Base-by-base conservation (phyloP, 1,139 yeast species). In the Suhomyces terraborum region DNA sequence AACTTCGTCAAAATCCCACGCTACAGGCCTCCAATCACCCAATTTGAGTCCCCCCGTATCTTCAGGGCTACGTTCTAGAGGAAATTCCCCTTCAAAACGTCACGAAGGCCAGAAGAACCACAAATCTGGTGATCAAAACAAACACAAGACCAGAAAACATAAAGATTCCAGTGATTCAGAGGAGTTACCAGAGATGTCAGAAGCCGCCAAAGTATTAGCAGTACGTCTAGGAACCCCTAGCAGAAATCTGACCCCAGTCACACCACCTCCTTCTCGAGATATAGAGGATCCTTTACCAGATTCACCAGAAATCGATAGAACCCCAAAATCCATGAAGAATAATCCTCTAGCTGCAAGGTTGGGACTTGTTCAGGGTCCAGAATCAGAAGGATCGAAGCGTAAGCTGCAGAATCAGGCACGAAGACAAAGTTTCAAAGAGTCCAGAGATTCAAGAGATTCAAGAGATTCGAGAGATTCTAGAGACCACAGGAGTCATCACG, bases 171-270 rank as follows among this genome's bases (percentile, higher is more conserved):
- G 20, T 9, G 17, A 24, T 20, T 53, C 52, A 6, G 61, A 54
- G 9, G 49, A 43, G 17, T 42, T 48, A 14, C 54, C 54, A 1
- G 61, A 65, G 6, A 54, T 58, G 60, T 48, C 63, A 0, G 55
- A 54, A 2, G 67, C 68, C 3, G 67, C 59, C 2, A 51, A 45
- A 31, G 50, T 59, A 8, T 53, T 64, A 33, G 68, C 69, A 1
- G 51, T 61, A 1, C 49, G 69, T 35, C n/a, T 38, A n/a, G 62
- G 64, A 35, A 20, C 21, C n/a, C 36, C 41, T 9, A 26, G 16
- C n/a, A 25, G 20, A 9, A 13, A 20, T 6, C 6, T 9, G n/a
- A 18, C 6, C 6, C 31, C 36, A 8, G 10, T 14, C 7, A 35
- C 39, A 3, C 39, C 39, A 8, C 42, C 42, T 1, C 18, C 42